Percentiles rank a stretch among this genome's conserved stretches.
phyloP scores from a whole-genome alignment of 805 yeast genomes.

The Starmerella lactis-condensi region DNA sequence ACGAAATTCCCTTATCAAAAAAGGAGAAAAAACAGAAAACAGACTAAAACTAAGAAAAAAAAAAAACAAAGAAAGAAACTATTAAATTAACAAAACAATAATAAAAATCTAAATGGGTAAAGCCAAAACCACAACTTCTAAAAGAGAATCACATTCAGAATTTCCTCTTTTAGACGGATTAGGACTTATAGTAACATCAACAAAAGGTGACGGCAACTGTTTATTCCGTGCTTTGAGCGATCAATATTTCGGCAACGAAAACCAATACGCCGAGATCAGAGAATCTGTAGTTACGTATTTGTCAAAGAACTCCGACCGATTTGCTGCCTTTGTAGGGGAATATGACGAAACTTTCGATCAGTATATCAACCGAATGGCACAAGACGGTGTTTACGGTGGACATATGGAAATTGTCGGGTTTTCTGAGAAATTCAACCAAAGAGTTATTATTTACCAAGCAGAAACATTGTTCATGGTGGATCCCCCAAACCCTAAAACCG shows the following conservation, averaged over 20 bases:
- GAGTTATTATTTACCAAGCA: conserved; percentile 25
- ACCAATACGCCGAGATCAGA: conserved; percentile 20
- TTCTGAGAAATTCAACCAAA: conserved; percentile 20
- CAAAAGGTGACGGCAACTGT: conserved; percentile 28
- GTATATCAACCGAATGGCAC: conserved; percentile 22
- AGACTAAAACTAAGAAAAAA: background rate
- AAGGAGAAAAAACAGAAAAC: background rate
- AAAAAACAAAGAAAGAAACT: background rate
- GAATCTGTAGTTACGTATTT: conserved; percentile 21
- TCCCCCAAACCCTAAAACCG: conserved; percentile 6
- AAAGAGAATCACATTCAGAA: conserved; percentile 13
- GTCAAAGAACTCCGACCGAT: conserved; percentile 18
- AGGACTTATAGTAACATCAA: conserved; percentile 24
- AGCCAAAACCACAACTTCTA: background rate
- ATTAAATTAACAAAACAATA: background rate
- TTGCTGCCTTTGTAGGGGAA: conserved; percentile 22
- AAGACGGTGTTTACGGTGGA: conserved; percentile 27
- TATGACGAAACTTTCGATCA: conserved; percentile 23
- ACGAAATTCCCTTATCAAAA: too few species aligned
- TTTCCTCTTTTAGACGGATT: conserved; percentile 23
- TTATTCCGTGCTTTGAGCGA: conserved; percentile 27
- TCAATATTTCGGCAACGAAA: conserved; percentile 25
- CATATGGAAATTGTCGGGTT: conserved; percentile 28
- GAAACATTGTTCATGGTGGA: conserved; percentile 23
- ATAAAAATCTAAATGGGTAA: conserved; percentile 1